Conservation (phyloP, 2,329 filamentous ascomycete species). For the Raffaelea ambrosiae region DNA sequence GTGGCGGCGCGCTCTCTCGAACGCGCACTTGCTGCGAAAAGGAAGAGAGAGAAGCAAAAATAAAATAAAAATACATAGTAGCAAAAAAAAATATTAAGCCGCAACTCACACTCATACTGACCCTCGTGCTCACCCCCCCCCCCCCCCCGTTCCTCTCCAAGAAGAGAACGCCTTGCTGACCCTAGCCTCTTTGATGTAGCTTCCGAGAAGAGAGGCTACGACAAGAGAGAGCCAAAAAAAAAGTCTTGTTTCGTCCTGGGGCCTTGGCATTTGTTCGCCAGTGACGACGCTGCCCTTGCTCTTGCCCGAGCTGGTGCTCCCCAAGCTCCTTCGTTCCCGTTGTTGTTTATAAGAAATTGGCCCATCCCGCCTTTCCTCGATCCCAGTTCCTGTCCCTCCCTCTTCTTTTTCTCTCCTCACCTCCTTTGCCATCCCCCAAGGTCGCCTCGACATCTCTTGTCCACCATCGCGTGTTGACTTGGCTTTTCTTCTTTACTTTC, state of each 20-base stretch:
- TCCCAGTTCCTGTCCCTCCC: neutral
- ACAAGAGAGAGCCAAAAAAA: neutral
- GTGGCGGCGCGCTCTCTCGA: neutral
- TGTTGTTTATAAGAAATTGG: constrained; percentile 4
- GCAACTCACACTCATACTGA: too few species aligned
- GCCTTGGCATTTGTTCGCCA: too few species aligned
- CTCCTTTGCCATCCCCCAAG: neutral
- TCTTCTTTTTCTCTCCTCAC: neutral
- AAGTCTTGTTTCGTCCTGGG: too few species aligned
- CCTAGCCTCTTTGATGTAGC: neutral
- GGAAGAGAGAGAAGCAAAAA: too few species aligned
- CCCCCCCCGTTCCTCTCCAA: neutral
- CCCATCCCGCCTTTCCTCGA: neutral
- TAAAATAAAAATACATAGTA: too few species aligned
- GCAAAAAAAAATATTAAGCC: too few species aligned
- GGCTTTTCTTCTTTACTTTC: neutral
- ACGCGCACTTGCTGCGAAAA: too few species aligned
- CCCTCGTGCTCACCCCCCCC: neutral
- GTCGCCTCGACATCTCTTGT: constrained; percentile 1
- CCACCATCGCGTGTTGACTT: constrained; percentile 4
- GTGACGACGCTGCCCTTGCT: too few species aligned
- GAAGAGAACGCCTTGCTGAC: neutral
- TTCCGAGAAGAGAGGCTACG: neutral
- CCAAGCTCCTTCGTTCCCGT: neutral
- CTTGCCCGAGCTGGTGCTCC: too few species aligned